Evolutionary conservation across 768 basidiomycete species (phyloP), one percentile per base, ranked within the genome.

Genomic region (Hypholoma sublateritium): DNA sequence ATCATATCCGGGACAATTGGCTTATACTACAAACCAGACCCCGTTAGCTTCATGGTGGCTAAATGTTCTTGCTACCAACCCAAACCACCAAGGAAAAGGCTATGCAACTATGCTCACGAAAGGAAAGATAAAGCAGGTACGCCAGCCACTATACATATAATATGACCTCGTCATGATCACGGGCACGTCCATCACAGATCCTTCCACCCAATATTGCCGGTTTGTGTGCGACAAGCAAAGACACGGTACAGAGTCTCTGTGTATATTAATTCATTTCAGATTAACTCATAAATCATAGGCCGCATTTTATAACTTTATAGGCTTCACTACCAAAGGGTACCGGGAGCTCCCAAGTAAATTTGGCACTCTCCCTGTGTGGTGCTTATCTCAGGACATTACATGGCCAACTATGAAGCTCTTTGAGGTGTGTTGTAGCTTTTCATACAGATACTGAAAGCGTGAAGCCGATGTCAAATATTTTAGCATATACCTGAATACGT

Each of bases 31-130:
- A 21, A 45, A 12, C 17, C 19, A 42, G 42, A 54, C 22, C 3
- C 2, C 16, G 17, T 12, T 44, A 17, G 28, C 28, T 17, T 54
- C 32, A 32, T 54, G 53, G 53, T 54, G 53, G 53, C 45, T 54
- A 17, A 54, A 44, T 19, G 25, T 54, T 8, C 42, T 54, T 34
- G 53, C 42, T 17, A 54, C 53, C 17, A 28, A 54, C n/a, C 53
- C 53, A n/a, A 21, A 46, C 28, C 53, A 54, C 8, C 53, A 54
- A 22, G 21, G 42, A 13, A 43, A 34, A 28, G 53, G 53, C 14
- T 54, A 54, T 34, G 53, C 16, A 8, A 54, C 42, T 21, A 28
- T 13, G 11, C 19, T 46, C 28, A 32, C 45, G 9, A 19, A 44
- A 14, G 43, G 32, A 12, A 35, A 21, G 19, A 16, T 54, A n/a